Evolutionary conservation across 176 grass and related monocot species (phyloP), one percentile per base, ranked within the genome.

Genomic region (Urochloa ruziziensis): DNA sequence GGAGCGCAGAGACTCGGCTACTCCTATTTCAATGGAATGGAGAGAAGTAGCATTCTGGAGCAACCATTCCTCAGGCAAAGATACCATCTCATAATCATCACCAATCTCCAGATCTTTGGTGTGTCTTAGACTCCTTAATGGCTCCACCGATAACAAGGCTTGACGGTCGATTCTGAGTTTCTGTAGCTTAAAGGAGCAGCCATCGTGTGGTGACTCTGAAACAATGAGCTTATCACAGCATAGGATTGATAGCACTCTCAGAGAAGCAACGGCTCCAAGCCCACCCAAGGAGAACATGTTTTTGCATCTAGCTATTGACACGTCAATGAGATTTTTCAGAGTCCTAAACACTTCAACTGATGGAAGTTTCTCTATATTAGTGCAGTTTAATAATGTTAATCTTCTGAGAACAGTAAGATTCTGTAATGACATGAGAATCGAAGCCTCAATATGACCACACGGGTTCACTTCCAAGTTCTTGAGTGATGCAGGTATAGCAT

Each of bases 71-170:
- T 62, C 84, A 1, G 65, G 28, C 35, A 80, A 49, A 12, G 49
- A 29, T 5, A 63, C 54, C 34, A 70, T 76, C 12, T 39, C 30
- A 42, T 11, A 73, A 52, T 86, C 84, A 57, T 48, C 68, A 68
- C 29, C 49, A 1, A 86, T 86, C 1, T 9, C 16, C 1, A 81
- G 25, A 0, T 65, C 57, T 4, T 37, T 27, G 13, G 37, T 74
- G 75, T 33, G 79, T 29, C 17, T 14, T 2, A 89, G 87, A 25
- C 67, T 89, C 60, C 36, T 85, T 64, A 89, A 28, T 81, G 87
- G 87, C 68, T 85, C 87, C 21, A 81, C 63, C 10, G 16, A 10
- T 28, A 89, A 70, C 13, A 89, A 1, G 1, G 60, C 78, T 13
- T 44, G 25, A 14, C 35, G 36, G 15, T 77, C 80, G 17, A 85